phyloP scores from a whole-genome alignment of 345 rosid species.

The Eutrema japonicum region DNA sequence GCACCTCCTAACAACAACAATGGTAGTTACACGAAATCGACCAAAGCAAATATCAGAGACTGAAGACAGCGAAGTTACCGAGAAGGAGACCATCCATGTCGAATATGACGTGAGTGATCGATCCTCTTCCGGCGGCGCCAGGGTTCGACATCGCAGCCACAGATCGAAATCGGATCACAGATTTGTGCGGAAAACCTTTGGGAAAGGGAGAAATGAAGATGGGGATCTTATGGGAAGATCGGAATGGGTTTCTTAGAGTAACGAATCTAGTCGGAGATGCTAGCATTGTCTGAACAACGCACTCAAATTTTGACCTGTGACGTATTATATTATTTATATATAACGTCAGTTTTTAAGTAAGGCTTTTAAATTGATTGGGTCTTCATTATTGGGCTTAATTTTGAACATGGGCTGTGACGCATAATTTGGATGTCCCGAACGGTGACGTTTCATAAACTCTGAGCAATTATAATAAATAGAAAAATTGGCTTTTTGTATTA shows the following conservation, averaged over 20 bases:
- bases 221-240: slow-evolving; percentile 17
- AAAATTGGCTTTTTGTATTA: neutral
- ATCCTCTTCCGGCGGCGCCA: slow-evolving; percentile 42
- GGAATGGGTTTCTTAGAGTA: slow-evolving; percentile 15
- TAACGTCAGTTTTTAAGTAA: neutral
- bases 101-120: slow-evolving; percentile 84
- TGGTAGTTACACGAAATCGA: neutral
- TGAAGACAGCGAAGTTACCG: slow-evolving; percentile 46
- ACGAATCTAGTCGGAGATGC: slow-evolving; percentile 37
- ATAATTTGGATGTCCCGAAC: neutral
- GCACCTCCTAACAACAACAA: neutral
- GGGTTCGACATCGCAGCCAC: slow-evolving; percentile 31
- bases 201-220: neutral
- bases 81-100: slow-evolving; percentile 99
- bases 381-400: slow-evolving; percentile 21
- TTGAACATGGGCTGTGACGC: neutral
- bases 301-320: neutral
- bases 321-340: neutral
- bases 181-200: neutral
- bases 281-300: slow-evolving; percentile 16
- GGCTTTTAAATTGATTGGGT: slow-evolving; percentile 13
- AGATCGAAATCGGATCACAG: slow-evolving; percentile 9
- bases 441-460: neutral
- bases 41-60: no score
- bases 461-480: neutral